A percentile compares a stretch with the other conserved stretches of the same genome.
Evolutionary conservation across 257 asterid species (phyloP).

Genomic region (Gentiana dahurica): DNA sequence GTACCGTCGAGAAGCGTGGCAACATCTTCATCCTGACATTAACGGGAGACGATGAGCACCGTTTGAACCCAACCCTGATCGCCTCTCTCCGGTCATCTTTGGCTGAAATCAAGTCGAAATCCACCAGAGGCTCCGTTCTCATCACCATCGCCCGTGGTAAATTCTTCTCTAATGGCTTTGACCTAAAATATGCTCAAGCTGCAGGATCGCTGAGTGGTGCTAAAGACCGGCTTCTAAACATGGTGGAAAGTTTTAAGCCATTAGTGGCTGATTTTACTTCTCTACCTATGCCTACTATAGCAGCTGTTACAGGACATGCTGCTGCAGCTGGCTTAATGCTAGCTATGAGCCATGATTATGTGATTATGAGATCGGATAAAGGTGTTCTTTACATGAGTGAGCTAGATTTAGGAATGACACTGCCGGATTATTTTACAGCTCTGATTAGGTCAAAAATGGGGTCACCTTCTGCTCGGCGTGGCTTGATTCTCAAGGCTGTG

Average conservation of each 20-base stretch:
- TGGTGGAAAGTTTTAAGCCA: slow-evolving; percentile 40
- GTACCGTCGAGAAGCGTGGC: background rate
- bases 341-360: slow-evolving; percentile 57
- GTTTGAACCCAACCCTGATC: slow-evolving; percentile 27
- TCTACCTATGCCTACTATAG: slow-evolving; percentile 69
- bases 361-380: slow-evolving; percentile 30
- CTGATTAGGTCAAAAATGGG: slow-evolving; percentile 41
- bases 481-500: slow-evolving; percentile 32
- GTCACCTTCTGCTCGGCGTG: slow-evolving; percentile 27
- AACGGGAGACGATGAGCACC: background rate
- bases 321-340: slow-evolving; percentile 61
- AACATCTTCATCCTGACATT: background rate
- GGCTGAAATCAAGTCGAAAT: slow-evolving; percentile 39
- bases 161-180: slow-evolving; percentile 68
- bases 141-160: slow-evolving; percentile 43
- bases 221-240: slow-evolving; percentile 22
- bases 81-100: slow-evolving; percentile 35
- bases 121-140: slow-evolving; percentile 47
- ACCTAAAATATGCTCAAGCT: slow-evolving; percentile 8
- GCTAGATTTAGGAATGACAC: slow-evolving; percentile 51
- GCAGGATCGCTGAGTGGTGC: slow-evolving; percentile 33
- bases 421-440: slow-evolving; percentile 63
- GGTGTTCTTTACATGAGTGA: slow-evolving; percentile 51
- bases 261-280: slow-evolving; percentile 43
- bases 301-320: slow-evolving; percentile 74